phyloP scores from a whole-genome alignment of 1,284 basidiomycete genomes.

The Hymenochaete sp. region DNA sequence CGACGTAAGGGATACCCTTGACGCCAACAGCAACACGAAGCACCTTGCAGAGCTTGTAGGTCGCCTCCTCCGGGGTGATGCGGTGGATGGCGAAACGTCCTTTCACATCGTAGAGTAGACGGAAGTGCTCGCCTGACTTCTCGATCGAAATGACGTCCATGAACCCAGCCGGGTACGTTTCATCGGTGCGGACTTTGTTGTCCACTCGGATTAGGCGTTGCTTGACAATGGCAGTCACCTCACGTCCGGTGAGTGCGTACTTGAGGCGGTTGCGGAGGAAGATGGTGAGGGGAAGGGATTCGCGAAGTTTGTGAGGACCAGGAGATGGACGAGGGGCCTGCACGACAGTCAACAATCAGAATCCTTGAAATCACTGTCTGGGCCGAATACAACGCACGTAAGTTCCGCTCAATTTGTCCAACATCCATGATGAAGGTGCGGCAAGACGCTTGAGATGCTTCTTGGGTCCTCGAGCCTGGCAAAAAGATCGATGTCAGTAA shows the following conservation, averaged over 20 bases:
- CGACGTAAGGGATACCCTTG: conserved; percentile 92
- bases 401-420: conserved; percentile 97
- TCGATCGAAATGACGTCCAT: conserved; percentile 98
- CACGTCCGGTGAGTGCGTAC: conserved; percentile 94
- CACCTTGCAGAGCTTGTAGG: conserved; percentile 98
- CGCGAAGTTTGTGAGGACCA: conserved; percentile 98
- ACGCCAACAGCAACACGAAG: conserved; percentile 86
- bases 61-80: conserved; percentile 96
- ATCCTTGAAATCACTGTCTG: conserved; percentile 9
- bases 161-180: conserved; percentile 96
- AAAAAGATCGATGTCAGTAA: too few relatives aligned
- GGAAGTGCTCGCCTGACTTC: conserved; percentile 99
- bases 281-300: conserved; percentile 89
- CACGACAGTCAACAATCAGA: conserved; percentile 1
- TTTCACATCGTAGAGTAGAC: conserved; percentile 98
- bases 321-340: conserved; percentile 94
- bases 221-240: conserved; percentile 92
- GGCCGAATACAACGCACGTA: conserved; percentile 58
- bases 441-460: conserved; percentile 98
- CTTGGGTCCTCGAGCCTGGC: conserved; percentile 94
- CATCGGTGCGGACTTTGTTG: conserved; percentile 96
- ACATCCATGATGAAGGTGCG: conserved; percentile 99
- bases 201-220: conserved; percentile 99
- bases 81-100: conserved; percentile 99
- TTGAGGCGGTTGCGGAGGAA: conserved; percentile 99